Percentiles rank a stretch among this genome's conserved stretches.
phyloP scores from a whole-genome alignment of 2,329 filamentous ascomycete genomes.

The Pestalotiopsis fici region DNA sequence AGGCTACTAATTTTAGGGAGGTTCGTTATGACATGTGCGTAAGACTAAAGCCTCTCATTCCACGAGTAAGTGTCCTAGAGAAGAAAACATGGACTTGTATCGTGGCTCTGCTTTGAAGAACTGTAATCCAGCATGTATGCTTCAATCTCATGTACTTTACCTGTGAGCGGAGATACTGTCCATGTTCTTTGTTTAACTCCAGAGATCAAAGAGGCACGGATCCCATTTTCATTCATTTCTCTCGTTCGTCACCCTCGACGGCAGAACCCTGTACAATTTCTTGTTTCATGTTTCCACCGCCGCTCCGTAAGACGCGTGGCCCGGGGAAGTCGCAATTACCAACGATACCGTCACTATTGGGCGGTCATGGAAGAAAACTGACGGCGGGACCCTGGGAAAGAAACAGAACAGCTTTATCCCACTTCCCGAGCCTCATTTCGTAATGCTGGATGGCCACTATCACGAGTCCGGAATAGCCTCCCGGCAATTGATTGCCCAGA shows the following conservation, averaged over 20 bases:
- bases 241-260: background rate
- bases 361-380: background rate
- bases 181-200: background rate
- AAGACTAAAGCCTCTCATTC: background rate
- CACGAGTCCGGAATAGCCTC: background rate
- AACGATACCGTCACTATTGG: background rate
- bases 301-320: background rate
- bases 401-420: background rate
- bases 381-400: background rate
- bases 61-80: background rate
- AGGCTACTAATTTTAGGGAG: too few relatives aligned
- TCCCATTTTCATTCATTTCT: background rate
- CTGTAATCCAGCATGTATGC: too few relatives aligned
- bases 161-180: background rate
- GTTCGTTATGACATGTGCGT: background rate
- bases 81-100: too few relatives aligned
- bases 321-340: background rate
- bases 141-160: too few relatives aligned
- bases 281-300: background rate
- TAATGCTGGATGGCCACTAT: background rate
- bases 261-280: background rate
- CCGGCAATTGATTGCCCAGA: slow-evolving; percentile 3
- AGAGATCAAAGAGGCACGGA: background rate
- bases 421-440: background rate
- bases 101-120: too few relatives aligned